These are phyloP conservation scores for Toxicodendron radicans DNA, from an alignment of 345 rosid species.

Conservation along the genomic window DNA sequence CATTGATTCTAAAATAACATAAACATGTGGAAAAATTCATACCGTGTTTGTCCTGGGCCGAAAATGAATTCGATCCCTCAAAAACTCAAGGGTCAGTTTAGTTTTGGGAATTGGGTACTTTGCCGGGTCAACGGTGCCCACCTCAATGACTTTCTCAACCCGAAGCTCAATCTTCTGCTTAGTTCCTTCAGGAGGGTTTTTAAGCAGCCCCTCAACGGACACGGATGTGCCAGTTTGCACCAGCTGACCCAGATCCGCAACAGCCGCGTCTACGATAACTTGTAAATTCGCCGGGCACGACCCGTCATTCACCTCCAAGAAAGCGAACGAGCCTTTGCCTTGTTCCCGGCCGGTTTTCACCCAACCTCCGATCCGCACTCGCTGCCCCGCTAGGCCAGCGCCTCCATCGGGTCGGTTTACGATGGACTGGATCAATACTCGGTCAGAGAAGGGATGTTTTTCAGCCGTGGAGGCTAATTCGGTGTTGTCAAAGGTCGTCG, in stretches of 20 bases:
- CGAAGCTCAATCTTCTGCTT: constrained; percentile 88
- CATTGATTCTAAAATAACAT: not conserved
- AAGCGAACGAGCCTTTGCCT: constrained; percentile 82
- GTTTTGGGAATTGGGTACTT: constrained; percentile 87
- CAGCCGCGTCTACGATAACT: constrained; percentile 68
- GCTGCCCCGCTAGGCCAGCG: constrained; percentile 65
- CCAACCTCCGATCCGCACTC: constrained; percentile 79
- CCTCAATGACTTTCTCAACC: constrained; percentile 57
- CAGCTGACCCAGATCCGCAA: constrained; percentile 59
- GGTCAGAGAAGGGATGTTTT: constrained; percentile 63
- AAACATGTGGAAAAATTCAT: not conserved
- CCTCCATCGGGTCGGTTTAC: constrained; percentile 72
- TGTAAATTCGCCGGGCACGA: constrained; percentile 86
- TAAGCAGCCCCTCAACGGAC: constrained; percentile 66
- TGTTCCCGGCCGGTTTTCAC: constrained; percentile 93
- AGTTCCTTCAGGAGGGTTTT: constrained; percentile 69
- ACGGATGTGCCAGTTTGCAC: constrained; percentile 85
- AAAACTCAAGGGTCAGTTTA: constrained; percentile 70
- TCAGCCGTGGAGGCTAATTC: constrained; percentile 21
- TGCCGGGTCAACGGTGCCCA: constrained; percentile 66
- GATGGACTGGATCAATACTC: constrained; percentile 69
- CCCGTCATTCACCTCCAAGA: constrained; percentile 90
- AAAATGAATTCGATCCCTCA: constrained; percentile 80
- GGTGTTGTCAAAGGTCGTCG: constrained; percentile 28
- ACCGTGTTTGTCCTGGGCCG: constrained; percentile 88